Evolutionary conservation across 371 early-diverging fungal species (phyloP), one percentile per base, ranked within the genome.

Genomic region (Blakeslea trispora): DNA sequence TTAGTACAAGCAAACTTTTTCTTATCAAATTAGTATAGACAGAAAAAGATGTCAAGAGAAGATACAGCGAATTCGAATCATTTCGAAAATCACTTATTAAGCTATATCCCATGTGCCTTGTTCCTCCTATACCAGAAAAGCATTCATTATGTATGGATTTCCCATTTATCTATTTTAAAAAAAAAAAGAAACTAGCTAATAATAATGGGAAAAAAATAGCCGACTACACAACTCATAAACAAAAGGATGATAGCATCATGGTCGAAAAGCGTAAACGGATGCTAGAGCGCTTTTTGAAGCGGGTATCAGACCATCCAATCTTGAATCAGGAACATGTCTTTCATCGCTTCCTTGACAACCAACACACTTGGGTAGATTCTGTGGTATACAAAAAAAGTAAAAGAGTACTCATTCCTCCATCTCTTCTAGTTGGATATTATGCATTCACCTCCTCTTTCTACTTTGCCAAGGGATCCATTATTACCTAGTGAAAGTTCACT

Each of bases 61-160:
- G 37, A 37, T 37, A 51, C 40, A 23, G 24, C 31, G 34, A 10
- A 32, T 47, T 34, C 32, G 48, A 47, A 17, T 32, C 31, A 14
- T 28, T 8, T 47, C 34, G 19, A n/a, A 42, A 42, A 42, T 42
- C 42, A 17, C 42, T 98, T 49, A 70, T 78, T 28, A 72, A 81
- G 39, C 79, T 91, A 42, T 89, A 96, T 66, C 96, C 96, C 15
- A 85, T 87, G 2, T 60, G 87, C 9, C 80, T 94, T 28, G 85
- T 97, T 17, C 96, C 98, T 17, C 96, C 96, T 39, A 95, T 98
- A 61, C 98, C 98, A 10, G 95, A 92, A 55, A 96, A 97, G 74
- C 96, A 96, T 72, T 81, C 91, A 24, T 66, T 97, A 23, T 73
- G 87, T 82, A 81, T 77, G 67, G 10, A 28, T 68, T 55, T 54